A percentile compares a stretch with the other conserved stretches of the same genome.
These are phyloP conservation scores for Saturnispora besseyi DNA, from an alignment of 805 yeast genomes.

Conservation along the genomic window DNA sequence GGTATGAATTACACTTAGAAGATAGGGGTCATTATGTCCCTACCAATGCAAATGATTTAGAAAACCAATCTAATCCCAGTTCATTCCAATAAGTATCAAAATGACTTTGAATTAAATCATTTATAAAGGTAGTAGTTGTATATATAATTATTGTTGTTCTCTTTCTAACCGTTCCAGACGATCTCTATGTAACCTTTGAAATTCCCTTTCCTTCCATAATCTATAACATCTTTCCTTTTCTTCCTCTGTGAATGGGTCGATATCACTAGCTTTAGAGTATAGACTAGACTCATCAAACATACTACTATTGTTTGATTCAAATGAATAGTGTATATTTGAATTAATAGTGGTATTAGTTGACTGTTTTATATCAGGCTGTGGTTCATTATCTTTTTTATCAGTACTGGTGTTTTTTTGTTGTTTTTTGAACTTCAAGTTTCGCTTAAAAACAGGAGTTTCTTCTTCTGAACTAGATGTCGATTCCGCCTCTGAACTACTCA, in stretches of 20 bases:
- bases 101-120: background rate
- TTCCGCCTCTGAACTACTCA: background rate
- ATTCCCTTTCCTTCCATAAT: slow-evolving; percentile 29
- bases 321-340: background rate
- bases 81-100: background rate
- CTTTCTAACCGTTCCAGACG: slow-evolving; percentile 16
- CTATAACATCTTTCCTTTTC: slow-evolving; percentile 34
- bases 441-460: background rate
- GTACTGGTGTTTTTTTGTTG: background rate
- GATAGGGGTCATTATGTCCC: slow-evolving; percentile 6
- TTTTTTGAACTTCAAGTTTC: slow-evolving; percentile 3
- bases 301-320: background rate
- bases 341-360: background rate
- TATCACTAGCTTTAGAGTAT: slow-evolving; percentile 38
- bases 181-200: slow-evolving; percentile 26
- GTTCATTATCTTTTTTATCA: background rate
- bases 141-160: slow-evolving; percentile 22
- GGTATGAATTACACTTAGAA: slow-evolving; percentile 5
- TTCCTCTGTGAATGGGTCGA: slow-evolving; percentile 31
- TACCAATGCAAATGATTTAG: slow-evolving; percentile 2
- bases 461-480: slow-evolving; percentile 1
- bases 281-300: slow-evolving; percentile 1
- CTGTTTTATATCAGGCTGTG: background rate
- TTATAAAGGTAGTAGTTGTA: background rate
- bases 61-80: slow-evolving; percentile 5